Percentiles rank a stretch among this genome's conserved stretches.
phyloP scores from a whole-genome alignment of 2,329 filamentous ascomycete species.

The Monilinia vaccinii-corymbosi region DNA sequence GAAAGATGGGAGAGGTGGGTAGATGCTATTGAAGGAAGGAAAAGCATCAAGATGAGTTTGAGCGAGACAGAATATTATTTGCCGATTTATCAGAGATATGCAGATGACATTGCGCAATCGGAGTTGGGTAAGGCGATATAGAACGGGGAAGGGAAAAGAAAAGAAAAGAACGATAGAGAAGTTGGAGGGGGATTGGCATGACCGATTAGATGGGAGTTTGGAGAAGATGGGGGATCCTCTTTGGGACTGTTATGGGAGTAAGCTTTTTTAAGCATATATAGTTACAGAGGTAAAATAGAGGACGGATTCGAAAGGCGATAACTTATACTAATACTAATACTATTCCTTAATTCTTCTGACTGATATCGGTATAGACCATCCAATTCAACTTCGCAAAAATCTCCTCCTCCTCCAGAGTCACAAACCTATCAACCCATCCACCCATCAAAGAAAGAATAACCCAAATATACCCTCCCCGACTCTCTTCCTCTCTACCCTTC shows the following conservation, averaged over 20 bases:
- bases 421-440: no score
- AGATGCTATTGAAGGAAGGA: constrained; percentile 46
- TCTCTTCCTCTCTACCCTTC: not conserved
- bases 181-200: not conserved
- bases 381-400: no score
- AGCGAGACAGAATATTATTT: constrained; percentile 61
- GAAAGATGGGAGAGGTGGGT: constrained; percentile 56
- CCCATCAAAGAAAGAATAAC: no score
- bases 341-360: not conserved
- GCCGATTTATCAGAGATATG: constrained; percentile 58
- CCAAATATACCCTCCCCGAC: no score
- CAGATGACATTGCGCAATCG: constrained; percentile 54
- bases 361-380: not conserved
- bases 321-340: not conserved
- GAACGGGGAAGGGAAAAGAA: constrained; percentile 38
- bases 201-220: not conserved
- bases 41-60: constrained; percentile 58
- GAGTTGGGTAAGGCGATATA: constrained; percentile 54
- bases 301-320: not conserved
- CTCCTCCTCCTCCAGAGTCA: no score
- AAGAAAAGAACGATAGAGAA: not conserved
- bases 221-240: not conserved
- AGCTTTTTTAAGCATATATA: not conserved
- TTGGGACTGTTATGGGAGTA: not conserved
- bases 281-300: not conserved